A percentile compares a stretch with the other conserved stretches of the same genome.
These are phyloP conservation scores for Lactifluus volemus DNA, from an alignment of 768 basidiomycete genomes.

Conservation along the genomic window DNA sequence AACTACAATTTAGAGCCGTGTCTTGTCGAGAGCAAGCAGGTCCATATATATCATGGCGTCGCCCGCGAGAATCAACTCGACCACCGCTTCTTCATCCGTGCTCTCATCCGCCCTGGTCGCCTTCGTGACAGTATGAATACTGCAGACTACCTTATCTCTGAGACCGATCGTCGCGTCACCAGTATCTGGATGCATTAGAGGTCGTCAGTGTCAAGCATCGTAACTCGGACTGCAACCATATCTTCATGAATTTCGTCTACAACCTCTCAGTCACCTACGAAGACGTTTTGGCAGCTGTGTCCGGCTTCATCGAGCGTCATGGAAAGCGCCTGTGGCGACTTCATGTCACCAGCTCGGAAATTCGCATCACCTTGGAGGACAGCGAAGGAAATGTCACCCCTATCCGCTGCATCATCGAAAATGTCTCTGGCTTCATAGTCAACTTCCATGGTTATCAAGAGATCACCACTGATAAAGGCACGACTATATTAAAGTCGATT, in stretches of 20 bases:
- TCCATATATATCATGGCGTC: conserved; percentile 95
- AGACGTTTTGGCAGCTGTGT: conserved; percentile 91
- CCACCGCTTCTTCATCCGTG: conserved; percentile 95
- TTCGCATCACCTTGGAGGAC: conserved; percentile 91
- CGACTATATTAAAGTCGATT: conserved; percentile 93
- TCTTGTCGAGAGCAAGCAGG: conserved; percentile 94
- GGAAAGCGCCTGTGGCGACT: conserved; percentile 98
- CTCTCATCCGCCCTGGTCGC: conserved; percentile 91
- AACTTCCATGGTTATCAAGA: conserved; percentile 98
- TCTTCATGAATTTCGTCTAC: conserved; percentile 99
- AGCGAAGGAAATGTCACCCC: conserved; percentile 91
- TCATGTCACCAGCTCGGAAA: conserved; percentile 96
- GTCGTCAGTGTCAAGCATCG: conserved; percentile 85
- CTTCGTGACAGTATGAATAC: conserved; percentile 87
- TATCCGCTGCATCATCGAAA: conserved; percentile 96
- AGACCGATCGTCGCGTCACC: conserved; percentile 94
- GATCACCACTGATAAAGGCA: conserved; percentile 91
- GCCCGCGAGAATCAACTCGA: conserved; percentile 97
- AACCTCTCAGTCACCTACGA: conserved; percentile 92
- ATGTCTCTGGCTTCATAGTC: conserved; percentile 97
- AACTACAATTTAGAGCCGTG: conserved; percentile 96
- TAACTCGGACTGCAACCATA: conserved; percentile 95
- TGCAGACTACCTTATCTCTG: conserved; percentile 97
- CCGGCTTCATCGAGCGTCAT: conserved; percentile 99
- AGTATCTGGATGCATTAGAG: conserved; percentile 92